phyloP scores from a whole-genome alignment of 495 filamentous ascomycete genomes.

The Aspergillus egyptiacus region DNA sequence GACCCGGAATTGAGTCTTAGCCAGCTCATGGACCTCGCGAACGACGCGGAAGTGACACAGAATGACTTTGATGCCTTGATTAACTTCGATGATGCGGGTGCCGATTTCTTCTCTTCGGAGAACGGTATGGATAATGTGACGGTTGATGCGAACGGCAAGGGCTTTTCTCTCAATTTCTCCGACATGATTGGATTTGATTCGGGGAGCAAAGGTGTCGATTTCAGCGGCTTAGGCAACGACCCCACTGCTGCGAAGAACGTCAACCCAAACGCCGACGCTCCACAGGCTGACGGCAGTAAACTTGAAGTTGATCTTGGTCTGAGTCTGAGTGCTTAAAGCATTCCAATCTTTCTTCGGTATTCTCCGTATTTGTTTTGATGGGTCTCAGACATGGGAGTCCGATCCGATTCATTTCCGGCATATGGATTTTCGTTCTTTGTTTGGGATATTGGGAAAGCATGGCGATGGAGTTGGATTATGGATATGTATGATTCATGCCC shows the following conservation, averaged over 20 bases:
- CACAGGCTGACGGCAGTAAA: conserved; percentile 15
- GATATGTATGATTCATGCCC: not conserved
- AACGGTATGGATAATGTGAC: conserved; percentile 15
- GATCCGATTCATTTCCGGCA: not conserved
- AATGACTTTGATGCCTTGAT: conserved; percentile 47
- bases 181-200: conserved; percentile 29
- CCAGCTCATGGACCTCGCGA: conserved; percentile 43
- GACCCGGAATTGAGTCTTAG: conserved; percentile 38
- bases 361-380: no score
- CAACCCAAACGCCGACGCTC: conserved; percentile 3
- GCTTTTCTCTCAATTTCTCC: conserved; percentile 23
- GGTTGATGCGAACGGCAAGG: conserved; percentile 10
- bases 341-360: no score
- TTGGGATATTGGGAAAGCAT: not conserved
- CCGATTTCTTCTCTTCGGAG: conserved; percentile 35
- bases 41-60: conserved; percentile 45
- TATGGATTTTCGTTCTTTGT: not conserved
- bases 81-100: conserved; percentile 41
- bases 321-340: conserved; percentile 17
- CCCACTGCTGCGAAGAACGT: conserved; percentile 7
- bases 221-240: conserved; percentile 21
- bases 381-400: no score
- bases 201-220: conserved; percentile 27
- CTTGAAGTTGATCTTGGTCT: conserved; percentile 32
- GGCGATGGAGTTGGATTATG: conserved; percentile 7